phyloP scores from a whole-genome alignment of 2,329 filamentous ascomycete genomes.

The Aspergillus piperis region DNA sequence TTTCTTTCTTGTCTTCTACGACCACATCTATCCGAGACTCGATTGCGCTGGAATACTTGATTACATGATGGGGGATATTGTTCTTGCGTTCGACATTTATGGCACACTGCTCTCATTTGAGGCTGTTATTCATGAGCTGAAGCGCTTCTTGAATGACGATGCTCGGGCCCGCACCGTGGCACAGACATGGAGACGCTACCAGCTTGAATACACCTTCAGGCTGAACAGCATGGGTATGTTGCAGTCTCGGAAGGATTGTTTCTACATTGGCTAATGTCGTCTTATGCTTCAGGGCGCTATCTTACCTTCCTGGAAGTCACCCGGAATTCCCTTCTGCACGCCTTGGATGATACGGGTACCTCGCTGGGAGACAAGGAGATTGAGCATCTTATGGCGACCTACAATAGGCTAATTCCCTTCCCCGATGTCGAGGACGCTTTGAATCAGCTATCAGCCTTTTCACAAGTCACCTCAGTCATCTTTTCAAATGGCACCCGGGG shows the following conservation, averaged over 20 bases:
- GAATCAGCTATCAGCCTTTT: constrained; percentile 45
- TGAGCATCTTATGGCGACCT: constrained; percentile 60
- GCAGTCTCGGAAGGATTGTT: not conserved
- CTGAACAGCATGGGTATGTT: constrained; percentile 71
- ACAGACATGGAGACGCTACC: constrained; percentile 65
- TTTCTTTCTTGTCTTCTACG: not conserved
- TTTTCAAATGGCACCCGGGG: constrained; percentile 69
- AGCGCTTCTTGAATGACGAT: constrained; percentile 55
- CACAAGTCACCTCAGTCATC: constrained; percentile 57
- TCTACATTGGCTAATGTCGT: constrained; percentile 4
- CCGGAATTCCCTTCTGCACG: constrained; percentile 62
- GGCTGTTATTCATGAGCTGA: constrained; percentile 64
- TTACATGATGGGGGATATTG: constrained; percentile 32
- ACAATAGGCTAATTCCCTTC: constrained; percentile 66
- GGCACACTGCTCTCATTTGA: constrained; percentile 73
- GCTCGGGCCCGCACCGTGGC: constrained; percentile 61
- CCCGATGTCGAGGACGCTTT: constrained; percentile 63
- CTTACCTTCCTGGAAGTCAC: constrained; percentile 66
- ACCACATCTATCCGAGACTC: too few species aligned
- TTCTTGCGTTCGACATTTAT: constrained; percentile 74
- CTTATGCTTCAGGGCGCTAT: constrained; percentile 54
- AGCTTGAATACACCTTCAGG: constrained; percentile 77
- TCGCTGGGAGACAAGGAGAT: constrained; percentile 49
- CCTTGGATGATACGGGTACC: constrained; percentile 59
- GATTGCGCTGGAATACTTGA: too few species aligned